phyloP scores from a whole-genome alignment of 2,329 filamentous ascomycete genomes.

The Teratosphaeria zuluensis region DNA sequence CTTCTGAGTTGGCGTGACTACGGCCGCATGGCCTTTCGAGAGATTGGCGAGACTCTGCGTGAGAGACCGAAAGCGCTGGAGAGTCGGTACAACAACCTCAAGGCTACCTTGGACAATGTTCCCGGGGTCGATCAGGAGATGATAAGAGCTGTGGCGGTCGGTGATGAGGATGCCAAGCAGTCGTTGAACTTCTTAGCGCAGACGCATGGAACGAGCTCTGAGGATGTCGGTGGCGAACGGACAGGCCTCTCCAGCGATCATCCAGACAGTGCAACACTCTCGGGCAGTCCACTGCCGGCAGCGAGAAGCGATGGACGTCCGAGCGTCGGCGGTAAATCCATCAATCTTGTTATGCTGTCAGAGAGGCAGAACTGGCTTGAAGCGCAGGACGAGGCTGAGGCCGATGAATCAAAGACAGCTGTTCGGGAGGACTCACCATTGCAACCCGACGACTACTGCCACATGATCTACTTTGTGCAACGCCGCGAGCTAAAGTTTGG shows the following conservation, averaged over 20 bases:
- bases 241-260: background rate
- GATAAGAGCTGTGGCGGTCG: constrained; percentile 1
- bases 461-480: constrained; percentile 6
- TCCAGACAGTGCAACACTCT: background rate
- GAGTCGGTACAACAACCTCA: background rate
- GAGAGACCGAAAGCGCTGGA: background rate
- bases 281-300: background rate
- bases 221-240: background rate
- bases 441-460: constrained; percentile 5
- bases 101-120: background rate
- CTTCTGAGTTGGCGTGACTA: constrained; percentile 1
- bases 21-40: background rate
- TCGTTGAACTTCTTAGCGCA: constrained; percentile 7
- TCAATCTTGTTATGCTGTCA: background rate
- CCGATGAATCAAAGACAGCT: background rate
- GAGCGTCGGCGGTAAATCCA: background rate
- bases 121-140: background rate
- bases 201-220: background rate
- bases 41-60: background rate
- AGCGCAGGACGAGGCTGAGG: background rate
- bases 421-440: constrained; percentile 1
- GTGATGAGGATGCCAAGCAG: constrained; percentile 4
- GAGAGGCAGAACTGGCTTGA: background rate
- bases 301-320: background rate
- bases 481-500: constrained; percentile 5